Percentiles rank a stretch among this genome's conserved stretches.
Conservation (phyloP, 768 basidiomycete species). For the Kwoniella mangroviensis region DNA sequence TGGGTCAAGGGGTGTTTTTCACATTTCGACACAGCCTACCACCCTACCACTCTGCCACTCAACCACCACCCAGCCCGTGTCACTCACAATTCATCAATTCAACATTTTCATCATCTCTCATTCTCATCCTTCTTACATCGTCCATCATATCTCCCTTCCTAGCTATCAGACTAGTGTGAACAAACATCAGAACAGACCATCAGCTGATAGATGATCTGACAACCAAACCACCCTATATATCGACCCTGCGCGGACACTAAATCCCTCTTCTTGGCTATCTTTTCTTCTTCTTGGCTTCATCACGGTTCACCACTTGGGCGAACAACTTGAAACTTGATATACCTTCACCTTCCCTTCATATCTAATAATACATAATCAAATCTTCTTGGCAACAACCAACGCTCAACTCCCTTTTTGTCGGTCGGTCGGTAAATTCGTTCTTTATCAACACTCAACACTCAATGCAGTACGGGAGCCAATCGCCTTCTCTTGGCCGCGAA, state of each 20-base stretch:
- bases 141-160: background rate
- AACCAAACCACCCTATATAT: no score
- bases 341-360: background rate
- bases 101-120: background rate
- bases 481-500: conserved; percentile 37
- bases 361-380: background rate
- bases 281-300: background rate
- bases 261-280: background rate
- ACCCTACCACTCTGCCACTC: background rate
- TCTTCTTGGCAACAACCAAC: background rate
- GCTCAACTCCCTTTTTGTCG: no score
- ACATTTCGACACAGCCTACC: no score
- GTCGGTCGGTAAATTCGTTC: no score
- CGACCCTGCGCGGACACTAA: no score
- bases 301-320: background rate
- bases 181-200: background rate
- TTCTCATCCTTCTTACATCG: background rate
- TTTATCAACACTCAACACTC: background rate
- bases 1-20: no score
- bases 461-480: conserved; percentile 36
- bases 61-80: background rate
- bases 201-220: background rate
- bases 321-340: background rate
- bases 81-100: background rate
- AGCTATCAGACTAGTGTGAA: no score